Evolutionary conservation across 1,139 yeast genomes (phyloP).

Genomic region (Sporopachydermia cereana): DNA sequence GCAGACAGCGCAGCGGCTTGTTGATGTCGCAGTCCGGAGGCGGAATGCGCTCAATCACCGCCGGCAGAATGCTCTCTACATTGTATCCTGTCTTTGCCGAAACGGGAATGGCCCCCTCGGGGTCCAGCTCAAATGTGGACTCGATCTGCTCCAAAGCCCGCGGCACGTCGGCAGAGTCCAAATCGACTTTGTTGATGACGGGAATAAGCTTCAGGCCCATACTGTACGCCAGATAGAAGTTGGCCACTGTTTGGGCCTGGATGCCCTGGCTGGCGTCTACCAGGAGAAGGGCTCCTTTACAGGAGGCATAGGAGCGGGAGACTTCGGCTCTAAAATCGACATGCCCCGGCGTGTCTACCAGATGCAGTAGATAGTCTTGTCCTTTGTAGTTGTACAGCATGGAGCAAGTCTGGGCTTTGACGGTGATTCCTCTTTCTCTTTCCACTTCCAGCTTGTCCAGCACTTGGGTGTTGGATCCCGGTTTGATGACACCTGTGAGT

Average conservation of each 20-base stretch:
- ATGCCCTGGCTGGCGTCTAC: conserved; percentile 97
- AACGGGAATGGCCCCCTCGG: conserved; percentile 68
- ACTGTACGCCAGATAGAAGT: conserved; percentile 80
- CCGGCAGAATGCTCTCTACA: conserved; percentile 66
- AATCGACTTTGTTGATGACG: conserved; percentile 82
- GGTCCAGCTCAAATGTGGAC: conserved; percentile 66
- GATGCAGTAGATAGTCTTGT: conserved; percentile 69
- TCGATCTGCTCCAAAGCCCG: conserved; percentile 76
- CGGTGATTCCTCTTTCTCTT: conserved; percentile 90
- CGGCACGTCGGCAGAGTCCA: conserved; percentile 79
- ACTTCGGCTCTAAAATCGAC: conserved; percentile 95
- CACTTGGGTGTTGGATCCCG: conserved; percentile 74
- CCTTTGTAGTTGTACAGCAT: conserved; percentile 72
- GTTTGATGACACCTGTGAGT: conserved; percentile 76
- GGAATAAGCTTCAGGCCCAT: conserved; percentile 77
- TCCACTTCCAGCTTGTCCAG: conserved; percentile 90
- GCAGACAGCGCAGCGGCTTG: conserved; percentile 58
- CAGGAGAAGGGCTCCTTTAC: conserved; percentile 84
- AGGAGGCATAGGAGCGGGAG: conserved; percentile 84
- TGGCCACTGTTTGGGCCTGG: conserved; percentile 96
- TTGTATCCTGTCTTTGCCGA: conserved; percentile 88
- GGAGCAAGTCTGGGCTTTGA: conserved; percentile 92
- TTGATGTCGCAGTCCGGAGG: conserved; percentile 46
- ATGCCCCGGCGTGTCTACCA: conserved; percentile 97
- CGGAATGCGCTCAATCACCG: conserved; percentile 68